Percentiles rank a stretch among this genome's conserved stretches.
Conservation (phyloP, 2,329 filamentous ascomycete species). For the Diaporthe citrichinensis region DNA sequence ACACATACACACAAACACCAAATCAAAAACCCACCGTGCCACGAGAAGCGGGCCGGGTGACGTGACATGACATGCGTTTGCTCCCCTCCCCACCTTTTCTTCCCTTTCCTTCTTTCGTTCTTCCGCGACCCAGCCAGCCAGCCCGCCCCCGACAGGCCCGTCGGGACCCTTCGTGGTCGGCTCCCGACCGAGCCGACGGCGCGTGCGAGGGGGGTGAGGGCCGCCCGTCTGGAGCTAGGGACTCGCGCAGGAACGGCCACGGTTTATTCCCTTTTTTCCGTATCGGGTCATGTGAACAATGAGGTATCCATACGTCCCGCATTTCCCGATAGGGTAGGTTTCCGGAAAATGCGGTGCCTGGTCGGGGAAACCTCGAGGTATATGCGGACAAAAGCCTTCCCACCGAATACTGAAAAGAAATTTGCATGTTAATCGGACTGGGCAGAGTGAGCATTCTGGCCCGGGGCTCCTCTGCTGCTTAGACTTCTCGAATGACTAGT, state of each 20-base stretch:
- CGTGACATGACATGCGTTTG: conserved; percentile 32
- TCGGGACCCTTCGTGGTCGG: not conserved
- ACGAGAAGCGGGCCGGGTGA: conserved; percentile 24
- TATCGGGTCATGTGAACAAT: not conserved
- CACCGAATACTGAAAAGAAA: not conserved
- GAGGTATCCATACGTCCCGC: not conserved
- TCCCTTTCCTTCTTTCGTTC: conserved; percentile 10
- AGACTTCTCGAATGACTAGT: too few species aligned
- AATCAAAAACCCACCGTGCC: conserved; percentile 6
- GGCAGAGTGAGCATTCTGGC: not conserved
- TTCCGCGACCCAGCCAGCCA: not conserved
- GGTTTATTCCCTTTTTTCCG: not conserved
- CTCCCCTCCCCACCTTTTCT: not conserved
- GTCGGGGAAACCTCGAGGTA: conserved; percentile 23
- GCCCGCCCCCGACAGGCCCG: conserved; percentile 2
- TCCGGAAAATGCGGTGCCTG: not conserved
- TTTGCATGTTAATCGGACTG: not conserved
- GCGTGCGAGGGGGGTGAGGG: not conserved
- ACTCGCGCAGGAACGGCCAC: not conserved
- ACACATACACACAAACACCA: not conserved
- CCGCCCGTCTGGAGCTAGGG: not conserved
- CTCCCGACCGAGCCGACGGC: conserved; percentile 8
- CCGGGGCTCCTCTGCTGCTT: not conserved
- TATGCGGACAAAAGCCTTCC: not conserved
- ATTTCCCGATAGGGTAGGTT: not conserved